A percentile compares a stretch with the other conserved stretches of the same genome.
Conservation (phyloP, 23 red algal genomes). For the Gracilaria domingensis region DNA sequence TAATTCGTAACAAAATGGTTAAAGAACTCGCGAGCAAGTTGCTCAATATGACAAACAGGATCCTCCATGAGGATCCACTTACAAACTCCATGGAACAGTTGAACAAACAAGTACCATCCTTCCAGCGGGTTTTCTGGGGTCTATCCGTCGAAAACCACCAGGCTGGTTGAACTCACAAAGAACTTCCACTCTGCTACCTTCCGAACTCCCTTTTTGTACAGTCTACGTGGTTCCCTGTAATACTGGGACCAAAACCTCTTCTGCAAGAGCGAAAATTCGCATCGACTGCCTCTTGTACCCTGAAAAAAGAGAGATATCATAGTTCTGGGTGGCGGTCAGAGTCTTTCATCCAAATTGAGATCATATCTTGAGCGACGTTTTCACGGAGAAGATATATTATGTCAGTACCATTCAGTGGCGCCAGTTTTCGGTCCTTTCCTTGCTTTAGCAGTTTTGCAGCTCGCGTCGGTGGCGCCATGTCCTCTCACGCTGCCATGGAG, state of each 20-base stretch:
- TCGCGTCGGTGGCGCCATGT: too few species aligned
- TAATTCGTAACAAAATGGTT: background rate
- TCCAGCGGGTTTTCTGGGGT: background rate
- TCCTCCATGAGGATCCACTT: background rate
- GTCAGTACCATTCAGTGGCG: too few species aligned
- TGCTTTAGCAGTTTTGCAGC: too few species aligned
- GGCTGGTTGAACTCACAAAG: background rate
- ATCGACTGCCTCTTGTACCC: background rate
- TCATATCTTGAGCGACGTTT: background rate
- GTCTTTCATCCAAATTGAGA: background rate
- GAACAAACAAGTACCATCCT: background rate
- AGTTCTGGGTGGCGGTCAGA: background rate
- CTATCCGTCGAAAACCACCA: constrained; percentile 2
- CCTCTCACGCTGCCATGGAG: too few species aligned
- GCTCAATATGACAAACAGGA: background rate
- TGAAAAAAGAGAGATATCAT: background rate
- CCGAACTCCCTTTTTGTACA: background rate
- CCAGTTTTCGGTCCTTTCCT: too few species aligned
- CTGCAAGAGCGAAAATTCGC: background rate
- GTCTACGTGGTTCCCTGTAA: background rate
- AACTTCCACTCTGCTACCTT: constrained; percentile 18
- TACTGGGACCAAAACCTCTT: background rate
- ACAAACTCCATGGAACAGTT: background rate
- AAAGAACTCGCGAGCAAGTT: background rate
- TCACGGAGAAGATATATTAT: background rate